These are phyloP conservation scores for Fusarium miscanthi DNA, from an alignment of 2,329 filamentous ascomycete genomes.

Conservation along the genomic window DNA sequence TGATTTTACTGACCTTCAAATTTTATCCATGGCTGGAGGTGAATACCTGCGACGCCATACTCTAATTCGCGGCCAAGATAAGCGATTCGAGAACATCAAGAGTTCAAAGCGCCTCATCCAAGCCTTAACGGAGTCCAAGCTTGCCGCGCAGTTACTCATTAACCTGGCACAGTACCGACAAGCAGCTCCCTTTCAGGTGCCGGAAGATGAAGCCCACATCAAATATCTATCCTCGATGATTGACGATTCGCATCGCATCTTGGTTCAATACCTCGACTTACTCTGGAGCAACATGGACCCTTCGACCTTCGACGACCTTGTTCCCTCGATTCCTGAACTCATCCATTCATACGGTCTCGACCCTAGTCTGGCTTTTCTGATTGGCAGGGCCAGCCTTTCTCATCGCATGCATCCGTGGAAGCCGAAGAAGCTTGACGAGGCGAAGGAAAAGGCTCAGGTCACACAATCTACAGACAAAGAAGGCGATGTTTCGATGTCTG, in stretches of 20 bases:
- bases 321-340: constrained; percentile 79
- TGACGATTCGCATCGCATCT: constrained; percentile 87
- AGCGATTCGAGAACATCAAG: constrained; percentile 77
- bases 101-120: constrained; percentile 84
- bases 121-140: constrained; percentile 78
- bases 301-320: constrained; percentile 79
- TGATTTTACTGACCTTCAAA: constrained; percentile 88
- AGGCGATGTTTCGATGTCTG: constrained; percentile 67
- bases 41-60: constrained; percentile 82
- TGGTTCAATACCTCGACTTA: constrained; percentile 90
- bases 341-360: constrained; percentile 84
- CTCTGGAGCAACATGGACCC: constrained; percentile 81
- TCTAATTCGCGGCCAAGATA: constrained; percentile 82
- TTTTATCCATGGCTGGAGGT: constrained; percentile 89
- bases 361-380: constrained; percentile 84
- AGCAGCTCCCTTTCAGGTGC: constrained; percentile 81
- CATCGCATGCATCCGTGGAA: constrained; percentile 66
- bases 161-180: constrained; percentile 91
- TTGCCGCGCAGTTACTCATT: constrained; percentile 86
- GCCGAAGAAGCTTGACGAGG: constrained; percentile 47
- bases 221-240: constrained; percentile 90
- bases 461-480: constrained; percentile 59
- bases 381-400: constrained; percentile 80
- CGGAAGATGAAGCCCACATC: constrained; percentile 80
- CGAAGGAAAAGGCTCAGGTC: constrained; percentile 45